Conservation (phyloP, 2,329 filamentous ascomycete genomes). For the Aspergillus sp. region DNA sequence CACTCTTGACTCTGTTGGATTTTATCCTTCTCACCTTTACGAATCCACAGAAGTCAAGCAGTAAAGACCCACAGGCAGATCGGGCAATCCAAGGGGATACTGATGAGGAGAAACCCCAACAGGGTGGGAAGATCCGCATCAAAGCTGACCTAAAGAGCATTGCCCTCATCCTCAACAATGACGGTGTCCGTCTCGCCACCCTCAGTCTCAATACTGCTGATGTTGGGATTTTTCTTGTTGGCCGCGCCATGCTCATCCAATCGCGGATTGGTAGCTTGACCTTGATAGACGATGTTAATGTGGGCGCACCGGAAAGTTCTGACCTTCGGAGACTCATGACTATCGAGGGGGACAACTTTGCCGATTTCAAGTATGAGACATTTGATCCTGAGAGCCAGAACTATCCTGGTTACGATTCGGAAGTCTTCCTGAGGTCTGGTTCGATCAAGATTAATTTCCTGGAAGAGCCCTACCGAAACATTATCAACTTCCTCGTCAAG, state of each 20-base stretch:
- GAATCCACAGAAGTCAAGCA: constrained; percentile 45
- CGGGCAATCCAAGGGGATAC: constrained; percentile 19
- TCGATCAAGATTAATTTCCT: constrained; percentile 96
- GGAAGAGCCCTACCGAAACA: constrained; percentile 94
- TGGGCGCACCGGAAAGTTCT: constrained; percentile 73
- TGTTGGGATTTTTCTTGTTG: constrained; percentile 78
- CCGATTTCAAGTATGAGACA: constrained; percentile 95
- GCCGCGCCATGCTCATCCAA: constrained; percentile 76
- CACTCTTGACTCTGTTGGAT: constrained; percentile 81
- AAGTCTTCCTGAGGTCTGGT: constrained; percentile 79
- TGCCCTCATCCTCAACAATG: constrained; percentile 89
- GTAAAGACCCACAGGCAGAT: constrained; percentile 20
- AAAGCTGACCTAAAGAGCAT: constrained; percentile 92
- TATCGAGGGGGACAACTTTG: constrained; percentile 89
- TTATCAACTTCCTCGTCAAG: constrained; percentile 94
- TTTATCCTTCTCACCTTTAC: constrained; percentile 92
- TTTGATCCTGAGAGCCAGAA: constrained; percentile 67
- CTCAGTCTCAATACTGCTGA: constrained; percentile 87
- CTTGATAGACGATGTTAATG: constrained; percentile 86
- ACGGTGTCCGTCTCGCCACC: constrained; percentile 88
- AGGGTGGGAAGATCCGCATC: constrained; percentile 72
- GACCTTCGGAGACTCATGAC: constrained; percentile 78
- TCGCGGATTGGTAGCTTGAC: constrained; percentile 80
- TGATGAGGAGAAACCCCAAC: constrained; percentile 21
- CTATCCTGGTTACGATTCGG: constrained; percentile 92